Evolutionary conservation across 805 yeast genomes (phyloP).

Genomic region (Candida multigemmis): DNA sequence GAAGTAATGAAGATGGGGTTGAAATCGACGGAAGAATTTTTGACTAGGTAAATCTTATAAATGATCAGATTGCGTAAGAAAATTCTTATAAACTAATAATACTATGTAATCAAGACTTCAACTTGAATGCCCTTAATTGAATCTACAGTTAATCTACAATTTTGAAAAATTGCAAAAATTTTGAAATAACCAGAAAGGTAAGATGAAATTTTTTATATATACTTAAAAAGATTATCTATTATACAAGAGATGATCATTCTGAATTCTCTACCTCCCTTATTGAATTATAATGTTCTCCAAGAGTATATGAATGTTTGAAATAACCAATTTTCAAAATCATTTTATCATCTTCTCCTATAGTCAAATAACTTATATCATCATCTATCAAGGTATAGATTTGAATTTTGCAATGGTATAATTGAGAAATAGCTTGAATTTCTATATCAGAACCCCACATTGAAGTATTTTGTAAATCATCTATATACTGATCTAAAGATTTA

Average conservation of each 20-base stretch:
- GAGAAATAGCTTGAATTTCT: conserved; percentile 77
- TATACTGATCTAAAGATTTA: conserved; percentile 59
- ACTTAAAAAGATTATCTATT: neutral
- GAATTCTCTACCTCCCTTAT: conserved; percentile 11
- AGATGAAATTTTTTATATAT: no score
- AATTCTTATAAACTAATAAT: no score
- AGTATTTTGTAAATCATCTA: conserved; percentile 59
- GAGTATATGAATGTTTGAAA: conserved; percentile 76
- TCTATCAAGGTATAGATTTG: conserved; percentile 72
- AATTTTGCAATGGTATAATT: conserved; percentile 65
- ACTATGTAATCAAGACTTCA: no score
- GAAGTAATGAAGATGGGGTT: no score
- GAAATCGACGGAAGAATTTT: no score
- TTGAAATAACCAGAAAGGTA: no score
- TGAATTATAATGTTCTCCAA: conserved; percentile 95
- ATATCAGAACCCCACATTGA: conserved; percentile 96
- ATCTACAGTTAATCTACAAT: no score
- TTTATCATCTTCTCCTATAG: conserved; percentile 41
- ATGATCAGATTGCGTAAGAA: no score
- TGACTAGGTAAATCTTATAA: no score
- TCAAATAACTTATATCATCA: conserved; percentile 52
- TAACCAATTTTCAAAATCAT: conserved; percentile 65
- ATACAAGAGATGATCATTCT: neutral
- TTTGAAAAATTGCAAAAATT: no score
- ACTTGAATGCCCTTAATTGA: no score